Evolutionary conservation across 192 early-diverging fungal species (phyloP), one percentile per base, ranked within the genome.

Genomic region (Coemansia sp.): DNA sequence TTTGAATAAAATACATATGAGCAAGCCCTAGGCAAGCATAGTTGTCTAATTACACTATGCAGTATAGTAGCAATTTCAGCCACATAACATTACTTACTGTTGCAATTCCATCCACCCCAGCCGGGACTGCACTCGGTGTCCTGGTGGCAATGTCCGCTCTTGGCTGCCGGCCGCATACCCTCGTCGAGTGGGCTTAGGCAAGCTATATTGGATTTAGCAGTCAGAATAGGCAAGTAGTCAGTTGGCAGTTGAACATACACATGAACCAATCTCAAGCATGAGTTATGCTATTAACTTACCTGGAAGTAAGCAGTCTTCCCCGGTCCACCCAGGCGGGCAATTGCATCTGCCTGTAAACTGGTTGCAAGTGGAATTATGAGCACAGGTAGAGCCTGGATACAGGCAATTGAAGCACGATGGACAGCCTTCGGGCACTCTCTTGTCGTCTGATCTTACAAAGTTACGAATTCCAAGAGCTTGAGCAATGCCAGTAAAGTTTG

Each of bases 71-170:
- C 19, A 33, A 35, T 17, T 17, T 13, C 28, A 10, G 26, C 28
- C 8, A 33, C 42, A n/a, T n/a, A n/a, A n/a, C n/a, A 16, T 16
- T 13, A 76, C 78, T 81, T 81, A 81, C 78, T 73, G 80, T 97
- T 97, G 86, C 95, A 97, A 73, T 97, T 97, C 73, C 94, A 93
- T 46, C 95, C 95, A 43, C 87, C 89, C 95, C 95, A 97, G 17
- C 93, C 94, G 21, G 92, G 89, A 33, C 88, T 77, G 70, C 95
- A 97, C 38, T 89, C 81, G 66, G 74, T 81, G 50, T 94, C 95
- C 4, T 86, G 68, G 26, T 86, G 72, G 38, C 78, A 81, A 23
- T 81, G 78, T 21, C 76, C 78, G 35, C 75, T 83, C 52, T 84
- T 74, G 35, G 90, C 82, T 5, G 77, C 82, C 11, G 78, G 81